Percentiles rank a stretch among this genome's conserved stretches.
phyloP scores from a whole-genome alignment of 345 rosid species.

The Draba incana region DNA sequence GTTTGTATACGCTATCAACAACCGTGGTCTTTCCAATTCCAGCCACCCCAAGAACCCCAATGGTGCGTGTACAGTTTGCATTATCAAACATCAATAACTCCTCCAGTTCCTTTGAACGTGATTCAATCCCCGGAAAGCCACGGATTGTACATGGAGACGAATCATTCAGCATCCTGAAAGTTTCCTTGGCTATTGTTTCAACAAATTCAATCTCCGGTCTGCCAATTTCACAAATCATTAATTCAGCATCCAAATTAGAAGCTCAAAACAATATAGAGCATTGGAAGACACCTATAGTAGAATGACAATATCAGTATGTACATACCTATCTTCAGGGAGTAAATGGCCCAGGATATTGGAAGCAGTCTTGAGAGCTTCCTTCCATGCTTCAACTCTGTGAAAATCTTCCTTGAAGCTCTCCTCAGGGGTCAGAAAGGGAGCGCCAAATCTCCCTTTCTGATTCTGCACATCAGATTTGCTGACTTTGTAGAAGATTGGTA shows the following conservation, averaged over 20 bases:
- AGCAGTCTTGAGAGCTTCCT: slow-evolving; percentile 32
- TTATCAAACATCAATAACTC: slow-evolving; percentile 18
- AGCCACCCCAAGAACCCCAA: slow-evolving; percentile 33
- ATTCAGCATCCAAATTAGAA: too few relatives aligned
- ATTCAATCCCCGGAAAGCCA: slow-evolving; percentile 7
- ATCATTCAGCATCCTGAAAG: slow-evolving; percentile 32
- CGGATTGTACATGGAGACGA: slow-evolving; percentile 27
- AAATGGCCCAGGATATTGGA: slow-evolving; percentile 31
- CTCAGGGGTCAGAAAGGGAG: slow-evolving; percentile 24
- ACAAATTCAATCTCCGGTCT: slow-evolving; percentile 31
- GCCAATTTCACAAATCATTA: neutral
- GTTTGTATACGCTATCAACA: slow-evolving; percentile 19
- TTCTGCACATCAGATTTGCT: slow-evolving; percentile 34
- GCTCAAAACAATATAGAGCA: too few relatives aligned
- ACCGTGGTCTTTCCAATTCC: slow-evolving; percentile 32
- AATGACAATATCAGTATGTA: too few relatives aligned
- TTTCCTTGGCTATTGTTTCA: neutral
- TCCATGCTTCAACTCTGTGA: slow-evolving; percentile 2
- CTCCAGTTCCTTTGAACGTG: slow-evolving; percentile 30
- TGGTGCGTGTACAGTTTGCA: neutral
- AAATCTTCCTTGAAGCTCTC: neutral
- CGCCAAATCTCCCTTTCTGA: slow-evolving; percentile 31
- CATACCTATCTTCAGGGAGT: slow-evolving; percentile 22
- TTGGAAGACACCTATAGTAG: too few relatives aligned
- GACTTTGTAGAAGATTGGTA: slow-evolving; percentile 43